Base-by-base conservation (phyloP, 139 green algal species). In the Micractinium conductrix region DNA sequence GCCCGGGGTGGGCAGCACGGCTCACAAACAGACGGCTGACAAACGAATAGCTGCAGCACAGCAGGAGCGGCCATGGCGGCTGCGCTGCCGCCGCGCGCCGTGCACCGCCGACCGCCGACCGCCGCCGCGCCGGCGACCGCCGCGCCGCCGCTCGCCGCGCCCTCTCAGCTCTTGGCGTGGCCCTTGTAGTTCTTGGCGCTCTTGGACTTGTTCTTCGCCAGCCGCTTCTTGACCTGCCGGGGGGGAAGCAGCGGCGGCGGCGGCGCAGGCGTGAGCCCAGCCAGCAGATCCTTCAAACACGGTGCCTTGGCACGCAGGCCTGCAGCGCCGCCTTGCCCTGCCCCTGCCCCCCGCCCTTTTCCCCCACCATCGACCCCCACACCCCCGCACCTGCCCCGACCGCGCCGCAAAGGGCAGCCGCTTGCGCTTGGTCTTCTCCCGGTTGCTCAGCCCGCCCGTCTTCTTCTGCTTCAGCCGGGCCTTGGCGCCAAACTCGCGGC, bases 351-450 rank as follows among this genome's bases (percentile, higher is more conserved):
- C 22, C 63, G 9, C 63, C 33, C n/a, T 43, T 30, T n/a, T 30
- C 63, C 33, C 0, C n/a, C 63, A 24, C 60, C 35, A 9, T 28
- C 26, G 14, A 69, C 2, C 22, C 60, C 22, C 60, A 37, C 68
- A 73, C 17, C 38, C 37, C 2, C n/a, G 1, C n/a, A 96, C 85
- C 90, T 96, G 93, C 68, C 87, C 74, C 26, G 93, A 81, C 24
- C 95, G 91, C 38, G 95, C 97, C n/a, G 90, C 93, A 45, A 96
- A 79, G 6, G 97, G 97, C 90, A 99, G 90, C 14, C 78, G 81
- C 93, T 98, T 98, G 50, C 78, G 85, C 76, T 96, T 96, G 78
- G 95, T 89, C 92, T 99, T 98, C 91, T 99, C 88, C 30, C 88
- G 88, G 88, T 99, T 98, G 76, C 86, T 96, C 33, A 93, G 85